Conservation (phyloP, 2,329 filamentous ascomycete genomes). For the Xylariaceae sp. region DNA sequence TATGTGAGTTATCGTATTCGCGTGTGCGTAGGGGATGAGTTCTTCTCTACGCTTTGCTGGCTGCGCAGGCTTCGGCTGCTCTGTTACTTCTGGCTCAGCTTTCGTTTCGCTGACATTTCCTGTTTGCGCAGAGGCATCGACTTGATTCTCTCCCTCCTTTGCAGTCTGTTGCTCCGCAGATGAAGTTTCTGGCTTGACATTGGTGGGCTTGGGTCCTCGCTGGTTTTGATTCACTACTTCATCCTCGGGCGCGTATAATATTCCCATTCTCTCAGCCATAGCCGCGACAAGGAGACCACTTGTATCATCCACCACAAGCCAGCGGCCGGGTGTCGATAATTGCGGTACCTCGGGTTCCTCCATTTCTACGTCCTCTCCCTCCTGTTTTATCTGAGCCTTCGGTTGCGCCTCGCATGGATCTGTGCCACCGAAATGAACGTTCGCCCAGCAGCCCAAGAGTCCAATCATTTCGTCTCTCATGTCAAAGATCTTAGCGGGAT, state of each 20-base stretch:
- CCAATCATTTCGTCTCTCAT: slow-evolving; percentile 78
- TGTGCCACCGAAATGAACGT: slow-evolving; percentile 67
- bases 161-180: background rate
- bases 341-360: slow-evolving; percentile 20
- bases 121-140: background rate
- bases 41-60: slow-evolving; percentile 33
- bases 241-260: slow-evolving; percentile 52
- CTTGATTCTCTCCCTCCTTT: slow-evolving; percentile 1
- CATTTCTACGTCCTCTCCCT: slow-evolving; percentile 23
- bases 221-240: slow-evolving; percentile 6
- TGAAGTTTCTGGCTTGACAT: background rate
- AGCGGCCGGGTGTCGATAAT: slow-evolving; percentile 47
- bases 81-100: background rate
- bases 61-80: slow-evolving; percentile 8
- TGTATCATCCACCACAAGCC: slow-evolving; percentile 82
- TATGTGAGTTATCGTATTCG: slow-evolving; percentile 74
- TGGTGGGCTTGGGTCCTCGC: slow-evolving; percentile 1
- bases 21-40: slow-evolving; percentile 59
- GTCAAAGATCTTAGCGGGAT: slow-evolving; percentile 76
- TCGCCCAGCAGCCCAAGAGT: slow-evolving; percentile 80
- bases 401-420: slow-evolving; percentile 28
- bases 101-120: background rate
- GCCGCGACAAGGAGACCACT: slow-evolving; percentile 76
- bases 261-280: slow-evolving; percentile 82
- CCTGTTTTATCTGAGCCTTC: slow-evolving; percentile 18